These are phyloP conservation scores for Coffea eugenioides DNA, from an alignment of 257 asterid genomes.

Conservation along the genomic window DNA sequence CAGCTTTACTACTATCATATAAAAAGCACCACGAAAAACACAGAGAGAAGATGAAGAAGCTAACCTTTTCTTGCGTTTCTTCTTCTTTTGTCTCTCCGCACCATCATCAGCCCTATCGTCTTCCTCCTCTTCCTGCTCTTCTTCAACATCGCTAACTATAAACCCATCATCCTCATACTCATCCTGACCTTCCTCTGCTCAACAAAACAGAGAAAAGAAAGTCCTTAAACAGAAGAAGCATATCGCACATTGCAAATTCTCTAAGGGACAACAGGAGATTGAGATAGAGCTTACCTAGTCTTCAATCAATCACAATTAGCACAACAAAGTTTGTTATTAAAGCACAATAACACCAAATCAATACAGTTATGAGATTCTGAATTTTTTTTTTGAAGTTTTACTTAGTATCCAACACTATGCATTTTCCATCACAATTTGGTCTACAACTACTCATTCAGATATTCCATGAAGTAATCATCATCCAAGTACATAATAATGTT, in stretches of 20 bases:
- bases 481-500: too few species aligned
- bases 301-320: too few species aligned
- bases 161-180: constrained; percentile 94
- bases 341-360: too few species aligned
- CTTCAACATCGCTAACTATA: constrained; percentile 77
- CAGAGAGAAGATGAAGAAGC: not conserved
- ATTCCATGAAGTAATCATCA: too few species aligned
- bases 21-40: not conserved
- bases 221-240: not conserved
- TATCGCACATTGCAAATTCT: not conserved
- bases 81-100: constrained; percentile 81
- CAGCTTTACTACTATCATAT: not conserved
- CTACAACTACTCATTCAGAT: too few species aligned
- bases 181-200: constrained; percentile 83
- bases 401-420: too few species aligned
- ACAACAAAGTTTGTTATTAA: too few species aligned
- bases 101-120: constrained; percentile 70
- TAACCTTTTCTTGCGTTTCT: constrained; percentile 83
- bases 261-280: not conserved
- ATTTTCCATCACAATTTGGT: too few species aligned
- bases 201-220: constrained; percentile 20
- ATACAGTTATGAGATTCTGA: too few species aligned
- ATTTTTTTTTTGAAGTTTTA: too few species aligned
- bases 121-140: constrained; percentile 67
- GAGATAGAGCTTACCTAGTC: too few species aligned